Percentiles rank a stretch among this genome's conserved stretches.
Conservation (phyloP, 228 moss, liverwort and hornwort genomes). For the Sphagnum fallax region DNA sequence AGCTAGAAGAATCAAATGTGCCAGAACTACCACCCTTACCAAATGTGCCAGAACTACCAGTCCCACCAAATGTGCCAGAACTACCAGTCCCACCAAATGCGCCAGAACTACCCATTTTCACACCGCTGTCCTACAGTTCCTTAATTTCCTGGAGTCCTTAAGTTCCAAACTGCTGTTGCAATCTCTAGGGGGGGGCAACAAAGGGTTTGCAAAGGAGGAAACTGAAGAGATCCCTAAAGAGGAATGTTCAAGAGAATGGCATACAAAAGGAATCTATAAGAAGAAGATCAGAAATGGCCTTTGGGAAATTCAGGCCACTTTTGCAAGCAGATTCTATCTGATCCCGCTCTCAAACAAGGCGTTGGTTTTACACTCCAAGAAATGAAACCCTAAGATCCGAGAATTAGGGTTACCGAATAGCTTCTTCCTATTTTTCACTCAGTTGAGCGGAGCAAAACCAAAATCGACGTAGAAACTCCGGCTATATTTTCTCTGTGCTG, state of each 20-base stretch:
- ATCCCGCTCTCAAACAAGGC: too few relatives aligned
- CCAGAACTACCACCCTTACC: slow-evolving; percentile 21
- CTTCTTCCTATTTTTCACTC: too few relatives aligned
- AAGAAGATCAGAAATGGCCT: background rate
- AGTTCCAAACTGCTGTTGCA: background rate
- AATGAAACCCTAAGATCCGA: too few relatives aligned
- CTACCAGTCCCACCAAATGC: slow-evolving; percentile 8
- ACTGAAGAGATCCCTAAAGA: background rate
- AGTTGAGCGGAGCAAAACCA: too few relatives aligned
- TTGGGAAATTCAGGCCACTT: too few relatives aligned
- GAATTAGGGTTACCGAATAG: too few relatives aligned
- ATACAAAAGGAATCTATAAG: background rate
- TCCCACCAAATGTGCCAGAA: too few relatives aligned
- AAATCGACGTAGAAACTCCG: too few relatives aligned
- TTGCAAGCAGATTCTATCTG: too few relatives aligned
- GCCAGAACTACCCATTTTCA: slow-evolving; percentile 21
- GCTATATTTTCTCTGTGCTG: too few relatives aligned
- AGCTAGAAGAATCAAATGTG: slow-evolving; percentile 17
- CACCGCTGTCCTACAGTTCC: background rate
- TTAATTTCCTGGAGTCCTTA: background rate
- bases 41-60: slow-evolving; percentile 1
- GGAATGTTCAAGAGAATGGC: background rate
- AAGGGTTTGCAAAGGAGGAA: background rate
- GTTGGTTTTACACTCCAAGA: too few relatives aligned
- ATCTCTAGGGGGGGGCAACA: too few relatives aligned